Evolutionary conservation across 225 moss, liverwort and hornwort genomes (phyloP).

Genomic region (Polytrichum commune): DNA sequence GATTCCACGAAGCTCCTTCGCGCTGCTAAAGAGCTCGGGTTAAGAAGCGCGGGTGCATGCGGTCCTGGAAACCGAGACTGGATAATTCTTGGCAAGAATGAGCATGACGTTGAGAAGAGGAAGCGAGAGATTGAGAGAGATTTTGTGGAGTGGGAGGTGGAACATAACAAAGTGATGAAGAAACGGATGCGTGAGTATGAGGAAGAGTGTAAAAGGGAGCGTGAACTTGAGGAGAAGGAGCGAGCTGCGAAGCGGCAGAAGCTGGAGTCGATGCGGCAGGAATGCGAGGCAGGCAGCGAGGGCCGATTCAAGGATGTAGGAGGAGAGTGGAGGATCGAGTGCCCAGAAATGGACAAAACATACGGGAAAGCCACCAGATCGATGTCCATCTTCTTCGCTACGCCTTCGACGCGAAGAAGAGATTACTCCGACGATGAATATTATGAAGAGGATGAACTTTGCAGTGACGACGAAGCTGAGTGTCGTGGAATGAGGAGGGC

Average conservation of each 20-base stretch:
- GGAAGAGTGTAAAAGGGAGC: too few relatives aligned
- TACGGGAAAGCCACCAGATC: background rate
- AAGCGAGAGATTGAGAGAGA: slow-evolving; percentile 4
- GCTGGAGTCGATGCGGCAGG: slow-evolving; percentile 8
- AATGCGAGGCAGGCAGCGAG: slow-evolving; percentile 13
- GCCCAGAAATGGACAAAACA: slow-evolving; percentile 14
- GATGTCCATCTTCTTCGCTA: slow-evolving; percentile 27
- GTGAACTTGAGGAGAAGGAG: background rate
- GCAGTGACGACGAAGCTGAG: background rate
- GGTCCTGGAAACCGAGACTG: background rate
- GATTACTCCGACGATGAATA: background rate
- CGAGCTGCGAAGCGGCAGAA: slow-evolving; percentile 18
- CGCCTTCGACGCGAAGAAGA: background rate
- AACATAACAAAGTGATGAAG: background rate
- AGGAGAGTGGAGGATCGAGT: slow-evolving; percentile 20
- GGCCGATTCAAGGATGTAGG: slow-evolving; percentile 15
- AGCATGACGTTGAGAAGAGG: slow-evolving; percentile 1
- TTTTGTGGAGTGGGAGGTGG: slow-evolving; percentile 5
- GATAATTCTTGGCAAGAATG: slow-evolving; percentile 19
- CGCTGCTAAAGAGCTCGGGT: slow-evolving; percentile 16
- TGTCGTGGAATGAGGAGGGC: background rate
- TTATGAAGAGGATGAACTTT: slow-evolving; percentile 1
- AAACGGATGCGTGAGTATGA: too few relatives aligned
- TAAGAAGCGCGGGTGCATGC: slow-evolving; percentile 1
- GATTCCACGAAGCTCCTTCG: background rate